Percentiles rank a stretch among this genome's conserved stretches.
These are phyloP conservation scores for Aspergillus sp. DNA, from an alignment of 2,329 filamentous ascomycete genomes.

Conservation along the genomic window DNA sequence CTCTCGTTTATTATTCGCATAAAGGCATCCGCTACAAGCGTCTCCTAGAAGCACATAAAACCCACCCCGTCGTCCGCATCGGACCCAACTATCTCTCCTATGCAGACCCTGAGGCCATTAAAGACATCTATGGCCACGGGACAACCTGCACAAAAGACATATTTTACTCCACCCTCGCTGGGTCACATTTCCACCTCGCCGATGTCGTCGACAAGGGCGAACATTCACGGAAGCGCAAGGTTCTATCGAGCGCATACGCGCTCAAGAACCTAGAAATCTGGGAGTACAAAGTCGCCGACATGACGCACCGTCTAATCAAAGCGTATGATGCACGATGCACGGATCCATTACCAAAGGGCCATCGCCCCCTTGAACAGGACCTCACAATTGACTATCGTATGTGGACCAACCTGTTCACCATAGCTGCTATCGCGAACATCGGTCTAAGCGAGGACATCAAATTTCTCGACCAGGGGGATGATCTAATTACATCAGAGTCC, in stretches of 20 bases:
- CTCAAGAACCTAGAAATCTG: constrained; percentile 44
- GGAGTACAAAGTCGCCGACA: constrained; percentile 46
- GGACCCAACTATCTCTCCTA: constrained; percentile 22
- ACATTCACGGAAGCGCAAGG: constrained; percentile 43
- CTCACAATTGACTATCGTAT: constrained; percentile 37
- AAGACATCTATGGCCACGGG: constrained; percentile 43
- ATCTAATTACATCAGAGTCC: constrained; percentile 26
- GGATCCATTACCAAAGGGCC: constrained; percentile 12
- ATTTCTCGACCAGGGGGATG: constrained; percentile 40
- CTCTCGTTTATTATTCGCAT: constrained; percentile 23
- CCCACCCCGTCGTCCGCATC: constrained; percentile 22
- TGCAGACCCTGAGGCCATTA: constrained; percentile 20
- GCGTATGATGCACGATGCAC: constrained; percentile 40
- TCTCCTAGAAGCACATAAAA: constrained; percentile 25
- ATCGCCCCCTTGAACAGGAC: constrained; percentile 20
- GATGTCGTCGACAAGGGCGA: constrained; percentile 43
- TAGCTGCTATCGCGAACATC: constrained; percentile 44
- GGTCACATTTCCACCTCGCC: constrained; percentile 37
- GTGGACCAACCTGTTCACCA: constrained; percentile 42
- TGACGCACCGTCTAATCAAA: constrained; percentile 32
- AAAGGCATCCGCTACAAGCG: constrained; percentile 23
- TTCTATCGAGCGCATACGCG: constrained; percentile 42
- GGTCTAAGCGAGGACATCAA: constrained; percentile 39
- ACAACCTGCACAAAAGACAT: constrained; percentile 39
- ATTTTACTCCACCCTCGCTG: constrained; percentile 21